Percentiles rank a stretch among this genome's conserved stretches.
Conservation (phyloP, 441 rosid species). For the Hypseocharis bilobata region DNA sequence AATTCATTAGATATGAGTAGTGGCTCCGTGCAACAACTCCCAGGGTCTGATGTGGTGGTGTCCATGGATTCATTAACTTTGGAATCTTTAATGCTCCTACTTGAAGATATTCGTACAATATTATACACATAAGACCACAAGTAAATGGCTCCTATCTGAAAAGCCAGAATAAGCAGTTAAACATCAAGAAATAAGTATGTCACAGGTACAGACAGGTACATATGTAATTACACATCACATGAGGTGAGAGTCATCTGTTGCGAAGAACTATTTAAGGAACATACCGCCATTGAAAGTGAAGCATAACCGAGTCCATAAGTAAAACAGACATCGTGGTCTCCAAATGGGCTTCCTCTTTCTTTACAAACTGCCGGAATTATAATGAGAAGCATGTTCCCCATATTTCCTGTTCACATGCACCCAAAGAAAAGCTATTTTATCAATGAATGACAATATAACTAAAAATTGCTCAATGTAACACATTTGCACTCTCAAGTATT, state of each 20-base stretch:
- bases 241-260: no score
- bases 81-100: conserved; percentile 16
- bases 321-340: conserved; percentile 46
- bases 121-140: conserved; percentile 78
- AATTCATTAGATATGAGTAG: conserved; percentile 35
- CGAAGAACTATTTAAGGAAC: neutral
- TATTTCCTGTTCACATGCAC: conserved; percentile 42
- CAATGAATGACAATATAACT: no score
- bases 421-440: no score
- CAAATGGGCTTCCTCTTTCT: conserved; percentile 75
- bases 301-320: conserved; percentile 54
- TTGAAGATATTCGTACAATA: conserved; percentile 44
- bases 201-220: no score
- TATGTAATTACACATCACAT: neutral
- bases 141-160: conserved; percentile 66
- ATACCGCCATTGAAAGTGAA: conserved; percentile 83
- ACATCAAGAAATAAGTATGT: no score
- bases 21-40: conserved; percentile 42
- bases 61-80: conserved; percentile 8
- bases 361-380: conserved; percentile 76
- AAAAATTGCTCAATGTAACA: no score
- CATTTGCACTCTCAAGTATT: no score
- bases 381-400: conserved; percentile 66
- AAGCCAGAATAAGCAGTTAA: neutral
- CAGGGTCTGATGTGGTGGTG: no score